phyloP scores from a whole-genome alignment of 305 asterid genomes.

The Fraxinus baroniana region DNA sequence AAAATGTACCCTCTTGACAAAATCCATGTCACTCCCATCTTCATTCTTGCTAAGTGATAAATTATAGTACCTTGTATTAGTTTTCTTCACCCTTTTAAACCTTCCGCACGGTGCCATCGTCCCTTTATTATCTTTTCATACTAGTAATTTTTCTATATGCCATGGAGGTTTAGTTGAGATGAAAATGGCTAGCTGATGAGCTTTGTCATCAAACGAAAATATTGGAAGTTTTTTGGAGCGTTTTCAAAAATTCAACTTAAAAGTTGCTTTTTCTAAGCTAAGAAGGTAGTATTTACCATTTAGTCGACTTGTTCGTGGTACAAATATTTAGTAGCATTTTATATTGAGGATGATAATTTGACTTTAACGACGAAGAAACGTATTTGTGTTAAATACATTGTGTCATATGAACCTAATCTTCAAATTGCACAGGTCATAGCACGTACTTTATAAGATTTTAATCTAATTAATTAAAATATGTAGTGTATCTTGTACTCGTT shows the following conservation, averaged over 20 bases:
- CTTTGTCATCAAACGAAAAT: neutral
- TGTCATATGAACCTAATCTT: neutral
- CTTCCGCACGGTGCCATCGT: neutral
- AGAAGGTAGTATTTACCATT: neutral
- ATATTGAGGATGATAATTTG: neutral
- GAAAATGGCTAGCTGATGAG: neutral
- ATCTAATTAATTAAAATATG: neutral
- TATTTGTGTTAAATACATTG: neutral
- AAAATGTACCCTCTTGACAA: neutral
- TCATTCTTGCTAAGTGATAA: neutral
- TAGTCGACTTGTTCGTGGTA: neutral
- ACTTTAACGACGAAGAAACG: neutral
- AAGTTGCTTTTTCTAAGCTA: neutral
- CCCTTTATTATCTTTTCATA: neutral
- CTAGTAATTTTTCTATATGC: neutral
- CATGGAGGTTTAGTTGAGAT: neutral
- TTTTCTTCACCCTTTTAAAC: neutral
- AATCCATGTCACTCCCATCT: neutral
- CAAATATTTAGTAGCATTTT: neutral
- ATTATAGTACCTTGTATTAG: neutral
- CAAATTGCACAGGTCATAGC: neutral
- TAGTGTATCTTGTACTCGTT: neutral
- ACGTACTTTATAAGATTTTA: neutral
- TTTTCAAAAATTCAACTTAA: neutral
- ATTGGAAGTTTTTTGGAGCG: neutral